phyloP scores from a whole-genome alignment of 2,329 filamentous ascomycete genomes.

The Oidium heveae region DNA sequence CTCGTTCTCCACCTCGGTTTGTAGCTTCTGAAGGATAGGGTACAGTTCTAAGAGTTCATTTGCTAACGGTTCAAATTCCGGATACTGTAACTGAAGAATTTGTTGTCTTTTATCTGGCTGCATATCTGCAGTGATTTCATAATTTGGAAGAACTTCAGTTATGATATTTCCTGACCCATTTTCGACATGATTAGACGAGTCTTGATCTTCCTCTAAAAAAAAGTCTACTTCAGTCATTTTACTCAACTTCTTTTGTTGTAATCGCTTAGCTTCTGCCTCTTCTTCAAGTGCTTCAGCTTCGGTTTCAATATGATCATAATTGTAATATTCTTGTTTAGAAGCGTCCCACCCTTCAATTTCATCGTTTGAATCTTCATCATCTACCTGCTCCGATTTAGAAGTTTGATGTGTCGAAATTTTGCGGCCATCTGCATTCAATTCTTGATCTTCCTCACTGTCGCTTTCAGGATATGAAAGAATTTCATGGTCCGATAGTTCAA shows the following conservation, averaged over 20 bases:
- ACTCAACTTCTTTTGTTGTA: conserved; percentile 77
- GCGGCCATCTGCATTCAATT: conserved; percentile 15
- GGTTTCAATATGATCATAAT: conserved; percentile 49
- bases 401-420: conserved; percentile 26
- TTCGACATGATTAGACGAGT: conserved; percentile 25
- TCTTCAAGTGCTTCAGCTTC: conserved; percentile 60
- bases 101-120: conserved; percentile 45
- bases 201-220: conserved; percentile 73
- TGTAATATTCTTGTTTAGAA: conserved; percentile 76
- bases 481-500: conserved; percentile 38
- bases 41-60: conserved; percentile 32
- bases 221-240: conserved; percentile 85
- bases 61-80: conserved; percentile 70
- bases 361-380: conserved; percentile 29
- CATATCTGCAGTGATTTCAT: conserved; percentile 64
- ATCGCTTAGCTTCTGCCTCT: conserved; percentile 63
- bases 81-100: conserved; percentile 59
- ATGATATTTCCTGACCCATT: conserved; percentile 34
- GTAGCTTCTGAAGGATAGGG: conserved; percentile 31
- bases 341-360: conserved; percentile 59
- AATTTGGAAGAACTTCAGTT: conserved; percentile 63
- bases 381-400: conserved; percentile 24
- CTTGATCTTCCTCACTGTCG: conserved; percentile 19
- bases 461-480: conserved; percentile 25
- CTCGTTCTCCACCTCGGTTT: conserved; percentile 26